These are phyloP conservation scores for Gossypium mustelinum DNA, from an alignment of 345 rosid species.

Conservation along the genomic window DNA sequence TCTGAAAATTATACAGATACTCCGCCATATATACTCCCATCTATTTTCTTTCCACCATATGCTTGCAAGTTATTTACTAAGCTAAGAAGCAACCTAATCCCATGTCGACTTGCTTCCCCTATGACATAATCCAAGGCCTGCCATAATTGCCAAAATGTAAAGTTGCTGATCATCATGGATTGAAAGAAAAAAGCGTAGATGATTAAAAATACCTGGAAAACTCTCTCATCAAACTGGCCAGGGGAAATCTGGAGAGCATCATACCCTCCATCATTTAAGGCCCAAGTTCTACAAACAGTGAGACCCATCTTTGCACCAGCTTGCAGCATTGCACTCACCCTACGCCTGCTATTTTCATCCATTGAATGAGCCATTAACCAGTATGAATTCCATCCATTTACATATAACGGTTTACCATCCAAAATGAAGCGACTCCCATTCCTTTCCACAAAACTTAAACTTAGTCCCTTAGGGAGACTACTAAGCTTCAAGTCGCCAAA, in stretches of 20 bases:
- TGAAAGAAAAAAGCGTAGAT: neutral
- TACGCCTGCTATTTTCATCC: slow-evolving; percentile 54
- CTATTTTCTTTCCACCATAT: slow-evolving; percentile 73
- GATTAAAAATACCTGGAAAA: slow-evolving; percentile 58
- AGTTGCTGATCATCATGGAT: neutral
- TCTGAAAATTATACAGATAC: neutral
- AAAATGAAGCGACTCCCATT: slow-evolving; percentile 70
- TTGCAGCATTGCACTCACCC: slow-evolving; percentile 61
- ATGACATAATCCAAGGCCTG: slow-evolving; percentile 95
- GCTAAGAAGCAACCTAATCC: slow-evolving; percentile 75
- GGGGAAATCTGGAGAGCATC: slow-evolving; percentile 93
- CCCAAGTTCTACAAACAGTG: slow-evolving; percentile 96
- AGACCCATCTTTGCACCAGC: slow-evolving; percentile 91
- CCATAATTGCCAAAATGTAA: slow-evolving; percentile 16
- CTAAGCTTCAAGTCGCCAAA: slow-evolving; percentile 55
- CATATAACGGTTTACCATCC: slow-evolving; percentile 55
- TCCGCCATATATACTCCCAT: neutral
- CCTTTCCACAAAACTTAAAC: slow-evolving; percentile 56
- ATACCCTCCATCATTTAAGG: slow-evolving; percentile 88
- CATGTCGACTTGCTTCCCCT: slow-evolving; percentile 70
- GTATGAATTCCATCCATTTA: slow-evolving; percentile 93
- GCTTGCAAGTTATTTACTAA: slow-evolving; percentile 84
- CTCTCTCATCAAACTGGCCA: slow-evolving; percentile 77
- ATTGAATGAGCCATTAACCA: slow-evolving; percentile 94
- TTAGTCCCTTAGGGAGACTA: slow-evolving; percentile 24